These are phyloP conservation scores for Thelonectria olida DNA, from an alignment of 2,329 filamentous ascomycete genomes.

Conservation along the genomic window DNA sequence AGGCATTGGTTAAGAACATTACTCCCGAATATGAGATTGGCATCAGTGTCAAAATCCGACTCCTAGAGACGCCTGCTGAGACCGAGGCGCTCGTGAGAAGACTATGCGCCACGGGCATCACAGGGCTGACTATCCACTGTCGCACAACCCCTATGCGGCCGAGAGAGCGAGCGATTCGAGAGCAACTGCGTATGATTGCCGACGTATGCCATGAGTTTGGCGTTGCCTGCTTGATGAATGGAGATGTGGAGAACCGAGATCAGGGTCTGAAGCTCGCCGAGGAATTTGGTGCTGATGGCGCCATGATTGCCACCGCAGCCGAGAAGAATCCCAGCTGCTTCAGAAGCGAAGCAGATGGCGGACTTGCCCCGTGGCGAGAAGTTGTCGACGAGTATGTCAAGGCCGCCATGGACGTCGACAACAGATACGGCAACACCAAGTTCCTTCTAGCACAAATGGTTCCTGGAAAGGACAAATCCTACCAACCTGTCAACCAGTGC, in stretches of 20 bases:
- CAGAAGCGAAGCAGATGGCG: conserved; percentile 73
- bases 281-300: conserved; percentile 89
- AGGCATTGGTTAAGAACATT: conserved; percentile 82
- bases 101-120: conserved; percentile 89
- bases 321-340: conserved; percentile 94
- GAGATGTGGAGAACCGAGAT: conserved; percentile 82
- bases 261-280: conserved; percentile 75
- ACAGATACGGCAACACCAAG: conserved; percentile 93
- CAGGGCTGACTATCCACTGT: conserved; percentile 91
- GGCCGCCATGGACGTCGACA: conserved; percentile 78
- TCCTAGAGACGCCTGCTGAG: conserved; percentile 79
- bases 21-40: conserved; percentile 83
- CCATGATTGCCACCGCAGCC: conserved; percentile 95
- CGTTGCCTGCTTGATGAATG: conserved; percentile 95
- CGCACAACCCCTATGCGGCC: conserved; percentile 96
- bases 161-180: conserved; percentile 84
- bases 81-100: conserved; percentile 81
- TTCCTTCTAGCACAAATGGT: conserved; percentile 87
- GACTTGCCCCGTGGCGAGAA: conserved; percentile 77
- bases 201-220: conserved; percentile 83
- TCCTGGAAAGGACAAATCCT: conserved; percentile 76
- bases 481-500: conserved; percentile 67
- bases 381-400: conserved; percentile 81
- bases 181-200: conserved; percentile 85
- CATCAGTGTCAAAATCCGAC: conserved; percentile 95